Evolutionary conservation across 1,139 yeast species (phyloP).

Genomic region (Taiozyma sp.): DNA sequence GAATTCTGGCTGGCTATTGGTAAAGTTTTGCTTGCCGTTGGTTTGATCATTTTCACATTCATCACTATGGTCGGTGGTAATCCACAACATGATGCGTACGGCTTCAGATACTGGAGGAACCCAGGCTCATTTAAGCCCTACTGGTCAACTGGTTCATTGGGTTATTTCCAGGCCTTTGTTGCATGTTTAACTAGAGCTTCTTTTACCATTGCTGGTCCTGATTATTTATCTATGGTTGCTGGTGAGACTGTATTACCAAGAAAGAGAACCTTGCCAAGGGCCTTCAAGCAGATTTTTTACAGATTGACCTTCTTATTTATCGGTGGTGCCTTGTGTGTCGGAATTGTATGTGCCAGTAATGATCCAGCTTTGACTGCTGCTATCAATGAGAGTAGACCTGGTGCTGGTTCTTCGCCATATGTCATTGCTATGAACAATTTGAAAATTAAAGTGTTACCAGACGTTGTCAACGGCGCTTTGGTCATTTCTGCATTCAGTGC

Average conservation of each 20-base stretch:
- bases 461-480: conserved; percentile 57
- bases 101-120: conserved; percentile 59
- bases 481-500: conserved; percentile 66
- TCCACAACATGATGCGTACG: conserved; percentile 60
- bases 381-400: conserved; percentile 43
- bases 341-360: conserved; percentile 50
- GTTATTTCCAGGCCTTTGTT: conserved; percentile 69
- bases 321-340: conserved; percentile 56
- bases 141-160: conserved; percentile 50
- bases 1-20: conserved; percentile 81
- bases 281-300: conserved; percentile 73
- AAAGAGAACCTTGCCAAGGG: conserved; percentile 61
- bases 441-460: conserved; percentile 51
- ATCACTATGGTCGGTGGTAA: conserved; percentile 86
- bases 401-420: conserved; percentile 61
- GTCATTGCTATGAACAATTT: conserved; percentile 57
- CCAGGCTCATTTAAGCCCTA: conserved; percentile 56
- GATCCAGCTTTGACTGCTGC: conserved; percentile 42
- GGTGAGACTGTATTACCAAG: conserved; percentile 81
- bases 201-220: conserved; percentile 81
- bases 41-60: conserved; percentile 68
- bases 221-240: conserved; percentile 78
- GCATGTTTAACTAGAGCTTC: conserved; percentile 57
- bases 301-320: conserved; percentile 69
- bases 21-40: conserved; percentile 66